Evolutionary conservation across 2,329 filamentous ascomycete genomes (phyloP).

Genomic region (Epichloe typhina): DNA sequence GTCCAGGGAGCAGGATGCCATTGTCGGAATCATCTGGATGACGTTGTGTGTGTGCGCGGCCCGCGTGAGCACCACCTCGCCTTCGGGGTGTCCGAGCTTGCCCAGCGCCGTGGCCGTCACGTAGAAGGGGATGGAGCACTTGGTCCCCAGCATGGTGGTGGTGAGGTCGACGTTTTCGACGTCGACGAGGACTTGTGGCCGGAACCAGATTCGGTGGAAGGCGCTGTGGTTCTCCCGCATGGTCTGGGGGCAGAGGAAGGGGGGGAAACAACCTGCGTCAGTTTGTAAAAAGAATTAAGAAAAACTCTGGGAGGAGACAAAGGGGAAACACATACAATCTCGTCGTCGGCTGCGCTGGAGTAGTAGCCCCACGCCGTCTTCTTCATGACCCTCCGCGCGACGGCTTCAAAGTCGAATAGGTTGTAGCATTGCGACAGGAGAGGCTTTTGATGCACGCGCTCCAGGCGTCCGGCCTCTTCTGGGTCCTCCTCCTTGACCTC

Average conservation of each 20-base stretch:
- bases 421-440: constrained; percentile 82
- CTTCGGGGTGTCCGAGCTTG: constrained; percentile 87
- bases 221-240: constrained; percentile 90
- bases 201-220: constrained; percentile 96
- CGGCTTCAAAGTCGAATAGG: constrained; percentile 87
- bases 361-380: constrained; percentile 97
- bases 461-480: constrained; percentile 50
- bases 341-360: constrained; percentile 61
- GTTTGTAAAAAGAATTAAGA: no score
- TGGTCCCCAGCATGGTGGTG: constrained; percentile 88
- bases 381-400: constrained; percentile 86
- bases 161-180: constrained; percentile 77
- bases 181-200: constrained; percentile 76
- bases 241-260: constrained; percentile 41
- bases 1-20: constrained; percentile 94
- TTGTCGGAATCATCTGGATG: constrained; percentile 95
- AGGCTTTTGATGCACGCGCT: constrained; percentile 64
- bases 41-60: constrained; percentile 78
- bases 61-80: constrained; percentile 80
- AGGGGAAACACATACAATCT: constrained; percentile 21
- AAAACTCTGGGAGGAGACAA: no score
- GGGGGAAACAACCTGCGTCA: no score
- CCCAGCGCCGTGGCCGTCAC: constrained; percentile 91
- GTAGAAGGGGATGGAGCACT: constrained; percentile 80
- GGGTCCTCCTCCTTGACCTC: constrained; percentile 54